A percentile compares a stretch with the other conserved stretches of the same genome.
Evolutionary conservation across 2,329 filamentous ascomycete species (phyloP).

Genomic region (Zymoseptoria brevis): DNA sequence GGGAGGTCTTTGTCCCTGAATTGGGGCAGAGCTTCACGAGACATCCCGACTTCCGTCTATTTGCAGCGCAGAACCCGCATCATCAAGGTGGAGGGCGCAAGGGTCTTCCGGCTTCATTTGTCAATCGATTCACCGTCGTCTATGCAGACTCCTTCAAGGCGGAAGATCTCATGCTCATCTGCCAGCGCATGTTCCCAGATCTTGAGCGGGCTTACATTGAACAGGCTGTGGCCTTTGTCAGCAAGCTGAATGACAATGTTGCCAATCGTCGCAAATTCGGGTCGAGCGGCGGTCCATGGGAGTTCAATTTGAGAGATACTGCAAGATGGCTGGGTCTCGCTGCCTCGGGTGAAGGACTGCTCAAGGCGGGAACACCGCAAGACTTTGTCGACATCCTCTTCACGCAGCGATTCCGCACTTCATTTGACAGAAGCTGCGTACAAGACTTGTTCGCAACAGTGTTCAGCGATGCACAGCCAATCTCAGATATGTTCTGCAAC

Average conservation of each 20-base stretch:
- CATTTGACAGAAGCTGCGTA: conserved; percentile 59
- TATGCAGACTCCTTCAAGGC: conserved; percentile 85
- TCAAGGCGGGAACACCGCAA: conserved; percentile 52
- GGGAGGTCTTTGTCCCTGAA: conserved; percentile 91
- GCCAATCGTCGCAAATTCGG: conserved; percentile 49
- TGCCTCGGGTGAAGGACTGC: conserved; percentile 51
- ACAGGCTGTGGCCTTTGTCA: conserved; percentile 71
- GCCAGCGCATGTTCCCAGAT: conserved; percentile 63
- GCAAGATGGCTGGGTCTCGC: conserved; percentile 77
- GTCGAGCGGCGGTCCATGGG: conserved; percentile 69
- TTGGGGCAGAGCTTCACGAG: conserved; percentile 88
- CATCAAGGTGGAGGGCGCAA: conserved; percentile 95
- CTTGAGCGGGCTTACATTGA: conserved; percentile 53
- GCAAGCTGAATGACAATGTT: conserved; percentile 65
- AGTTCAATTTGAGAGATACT: conserved; percentile 88
- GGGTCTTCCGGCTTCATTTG: conserved; percentile 87
- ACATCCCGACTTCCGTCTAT: conserved; percentile 84
- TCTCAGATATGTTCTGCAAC: conserved; percentile 61
- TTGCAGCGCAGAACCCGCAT: conserved; percentile 95
- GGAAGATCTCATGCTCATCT: conserved; percentile 76
- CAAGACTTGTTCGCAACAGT: conserved; percentile 57
- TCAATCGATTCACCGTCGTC: conserved; percentile 96
- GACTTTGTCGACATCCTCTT: conserved; percentile 80
- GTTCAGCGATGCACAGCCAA: conserved; percentile 44
- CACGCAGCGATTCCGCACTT: conserved; percentile 74